Evolutionary conservation across 1,284 basidiomycete genomes (phyloP).

Genomic region (Cutaneotrichosporon sp.): DNA sequence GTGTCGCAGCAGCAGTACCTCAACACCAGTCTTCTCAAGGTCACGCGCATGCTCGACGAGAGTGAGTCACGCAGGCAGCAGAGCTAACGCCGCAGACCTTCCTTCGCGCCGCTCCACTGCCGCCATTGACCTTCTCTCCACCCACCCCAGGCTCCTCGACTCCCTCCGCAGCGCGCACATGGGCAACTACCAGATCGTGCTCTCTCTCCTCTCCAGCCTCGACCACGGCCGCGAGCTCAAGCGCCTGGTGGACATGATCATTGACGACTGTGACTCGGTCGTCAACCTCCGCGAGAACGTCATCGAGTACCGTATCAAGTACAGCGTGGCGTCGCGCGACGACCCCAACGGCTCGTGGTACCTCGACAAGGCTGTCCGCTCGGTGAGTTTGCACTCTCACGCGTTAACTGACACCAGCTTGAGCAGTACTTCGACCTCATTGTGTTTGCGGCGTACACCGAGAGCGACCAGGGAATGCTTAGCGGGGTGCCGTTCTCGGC

Average conservation of each 20-base stretch:
- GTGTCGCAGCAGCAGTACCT: constrained; percentile 80
- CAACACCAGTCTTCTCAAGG: constrained; percentile 74
- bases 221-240: constrained; percentile 82
- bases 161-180: constrained; percentile 80
- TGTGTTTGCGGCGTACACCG: constrained; percentile 89
- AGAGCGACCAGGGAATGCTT: constrained; percentile 62
- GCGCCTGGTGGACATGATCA: constrained; percentile 79
- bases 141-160: constrained; percentile 76
- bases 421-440: constrained; percentile 85
- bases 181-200: constrained; percentile 86
- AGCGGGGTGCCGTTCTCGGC: constrained; percentile 76
- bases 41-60: constrained; percentile 77
- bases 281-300: constrained; percentile 88
- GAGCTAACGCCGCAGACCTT: constrained; percentile 33
- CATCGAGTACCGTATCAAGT: constrained; percentile 75
- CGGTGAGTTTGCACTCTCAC: constrained; percentile 34
- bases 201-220: constrained; percentile 83
- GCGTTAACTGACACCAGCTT: constrained; percentile 41
- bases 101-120: constrained; percentile 58
- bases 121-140: constrained; percentile 78
- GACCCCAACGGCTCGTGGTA: constrained; percentile 58
- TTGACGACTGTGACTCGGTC: constrained; percentile 88
- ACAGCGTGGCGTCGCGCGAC: constrained; percentile 75
- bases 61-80: constrained; percentile 31
- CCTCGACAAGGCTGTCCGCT: constrained; percentile 55